Conservation (phyloP, 169 alveolate species). For the Blepharisma undulans region DNA sequence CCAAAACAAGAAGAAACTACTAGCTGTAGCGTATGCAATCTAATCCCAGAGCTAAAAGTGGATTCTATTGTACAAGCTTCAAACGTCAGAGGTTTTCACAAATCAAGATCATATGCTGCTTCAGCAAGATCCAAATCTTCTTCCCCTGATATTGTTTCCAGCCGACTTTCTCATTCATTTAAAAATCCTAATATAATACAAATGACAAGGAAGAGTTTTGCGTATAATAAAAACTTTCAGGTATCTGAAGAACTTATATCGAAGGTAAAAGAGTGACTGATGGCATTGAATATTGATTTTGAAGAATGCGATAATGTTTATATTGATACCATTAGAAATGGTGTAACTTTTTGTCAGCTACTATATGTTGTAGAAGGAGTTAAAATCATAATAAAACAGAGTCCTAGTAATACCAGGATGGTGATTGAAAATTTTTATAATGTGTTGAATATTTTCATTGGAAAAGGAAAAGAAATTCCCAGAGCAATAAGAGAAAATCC, state of each 20-base stretch:
- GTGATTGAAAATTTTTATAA: conserved; percentile 14
- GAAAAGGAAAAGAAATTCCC: not conserved
- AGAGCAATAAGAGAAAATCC: not conserved
- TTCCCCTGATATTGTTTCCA: not conserved
- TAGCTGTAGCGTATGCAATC: not conserved
- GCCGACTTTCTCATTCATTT: not conserved
- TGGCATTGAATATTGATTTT: not conserved
- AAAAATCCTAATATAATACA: not conserved
- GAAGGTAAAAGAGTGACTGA: not conserved
- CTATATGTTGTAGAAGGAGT: not conserved
- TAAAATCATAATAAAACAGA: not conserved
- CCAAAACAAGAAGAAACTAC: not conserved
- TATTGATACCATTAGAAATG: not conserved
- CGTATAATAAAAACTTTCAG: not conserved
- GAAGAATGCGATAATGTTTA: not conserved
- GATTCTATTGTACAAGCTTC: not conserved
- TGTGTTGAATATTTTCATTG: not conserved
- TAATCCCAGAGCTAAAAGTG: not conserved
- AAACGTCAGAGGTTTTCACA: not conserved
- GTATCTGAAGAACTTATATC: not conserved
- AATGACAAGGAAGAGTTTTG: not conserved
- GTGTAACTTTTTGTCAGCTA: conserved; percentile 2
- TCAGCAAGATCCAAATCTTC: not conserved
- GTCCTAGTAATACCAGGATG: not conserved
- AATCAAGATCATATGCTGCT: not conserved